These are phyloP conservation scores for Penicillium cataractarum DNA, from an alignment of 495 filamentous ascomycete genomes.

Conservation along the genomic window DNA sequence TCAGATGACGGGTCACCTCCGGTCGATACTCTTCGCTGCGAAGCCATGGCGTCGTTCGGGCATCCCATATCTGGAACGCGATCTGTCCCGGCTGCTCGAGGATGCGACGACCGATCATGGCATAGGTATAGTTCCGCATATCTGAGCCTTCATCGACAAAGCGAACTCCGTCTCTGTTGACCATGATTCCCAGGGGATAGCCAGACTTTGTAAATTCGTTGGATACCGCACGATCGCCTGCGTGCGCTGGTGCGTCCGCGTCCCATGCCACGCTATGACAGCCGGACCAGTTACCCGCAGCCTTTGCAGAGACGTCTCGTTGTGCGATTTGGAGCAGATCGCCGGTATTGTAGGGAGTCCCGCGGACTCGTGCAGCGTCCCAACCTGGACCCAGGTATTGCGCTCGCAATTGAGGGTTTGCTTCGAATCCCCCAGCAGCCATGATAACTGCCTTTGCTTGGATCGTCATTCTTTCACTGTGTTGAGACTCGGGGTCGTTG, in stretches of 20 bases:
- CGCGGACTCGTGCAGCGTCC: conserved; percentile 62
- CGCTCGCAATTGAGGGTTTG: conserved; percentile 54
- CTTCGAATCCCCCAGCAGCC: conserved; percentile 64
- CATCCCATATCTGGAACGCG: conserved; percentile 68
- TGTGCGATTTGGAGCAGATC: conserved; percentile 54
- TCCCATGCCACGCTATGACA: conserved; percentile 68
- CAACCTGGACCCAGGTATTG: conserved; percentile 64
- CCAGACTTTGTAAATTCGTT: conserved; percentile 70
- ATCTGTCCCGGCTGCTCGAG: conserved; percentile 55
- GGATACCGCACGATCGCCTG: conserved; percentile 55
- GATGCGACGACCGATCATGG: conserved; percentile 60
- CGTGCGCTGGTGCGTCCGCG: conserved; percentile 53
- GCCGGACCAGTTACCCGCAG: conserved; percentile 61
- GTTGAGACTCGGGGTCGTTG: neutral
- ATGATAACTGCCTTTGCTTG: conserved; percentile 51
- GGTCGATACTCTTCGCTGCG: conserved; percentile 60
- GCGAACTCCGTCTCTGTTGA: conserved; percentile 57
- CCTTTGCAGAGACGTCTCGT: conserved; percentile 49
- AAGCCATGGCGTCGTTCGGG: conserved; percentile 47
- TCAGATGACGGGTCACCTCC: conserved; percentile 55
- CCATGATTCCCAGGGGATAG: conserved; percentile 65
- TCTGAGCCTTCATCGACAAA: conserved; percentile 69
- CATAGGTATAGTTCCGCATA: conserved; percentile 66
- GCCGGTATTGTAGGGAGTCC: conserved; percentile 64
- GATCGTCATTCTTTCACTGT: conserved; percentile 25